phyloP scores from a whole-genome alignment of 164 flowering plant genomes.

The Vitis labrusca region DNA sequence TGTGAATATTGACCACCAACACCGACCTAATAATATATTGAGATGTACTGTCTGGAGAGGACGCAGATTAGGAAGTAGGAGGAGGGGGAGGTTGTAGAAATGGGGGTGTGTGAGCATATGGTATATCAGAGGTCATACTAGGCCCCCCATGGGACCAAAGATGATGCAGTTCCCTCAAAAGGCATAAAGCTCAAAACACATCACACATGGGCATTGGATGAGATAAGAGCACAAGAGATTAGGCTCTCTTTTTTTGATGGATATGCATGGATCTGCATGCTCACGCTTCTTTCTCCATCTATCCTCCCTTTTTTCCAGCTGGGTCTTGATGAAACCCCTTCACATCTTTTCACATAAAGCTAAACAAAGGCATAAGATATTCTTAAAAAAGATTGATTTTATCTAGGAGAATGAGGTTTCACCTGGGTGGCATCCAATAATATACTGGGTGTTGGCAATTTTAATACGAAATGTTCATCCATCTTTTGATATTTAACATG shows the following conservation, averaged over 20 bases:
- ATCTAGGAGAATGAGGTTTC: not conserved
- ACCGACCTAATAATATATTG: too few relatives aligned
- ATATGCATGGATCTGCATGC: slow-evolving; percentile 9
- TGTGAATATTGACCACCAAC: too few relatives aligned
- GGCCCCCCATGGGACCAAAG: slow-evolving; percentile 2
- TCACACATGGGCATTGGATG: not conserved
- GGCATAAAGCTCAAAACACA: not conserved
- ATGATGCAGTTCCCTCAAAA: slow-evolving; percentile 1
- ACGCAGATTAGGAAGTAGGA: too few relatives aligned
- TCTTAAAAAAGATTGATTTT: not conserved
- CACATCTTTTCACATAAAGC: slow-evolving; percentile 24
- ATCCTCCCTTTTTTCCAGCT: slow-evolving; percentile 6
- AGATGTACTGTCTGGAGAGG: too few relatives aligned
- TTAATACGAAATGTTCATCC: too few relatives aligned
- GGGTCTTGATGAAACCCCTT: slow-evolving; percentile 13
- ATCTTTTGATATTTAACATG: too few relatives aligned
- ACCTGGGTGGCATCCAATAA: too few relatives aligned
- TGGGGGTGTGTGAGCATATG: too few relatives aligned
- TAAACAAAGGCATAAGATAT: not conserved
- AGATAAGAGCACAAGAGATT: not conserved
- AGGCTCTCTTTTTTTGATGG: not conserved
- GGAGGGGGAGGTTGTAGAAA: too few relatives aligned
- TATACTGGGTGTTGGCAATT: too few relatives aligned
- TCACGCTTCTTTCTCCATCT: not conserved
- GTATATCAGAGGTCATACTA: too few relatives aligned